Base-by-base conservation (phyloP, 192 early-diverging fungal genomes). In the Spizellomyces punctatus region DNA sequence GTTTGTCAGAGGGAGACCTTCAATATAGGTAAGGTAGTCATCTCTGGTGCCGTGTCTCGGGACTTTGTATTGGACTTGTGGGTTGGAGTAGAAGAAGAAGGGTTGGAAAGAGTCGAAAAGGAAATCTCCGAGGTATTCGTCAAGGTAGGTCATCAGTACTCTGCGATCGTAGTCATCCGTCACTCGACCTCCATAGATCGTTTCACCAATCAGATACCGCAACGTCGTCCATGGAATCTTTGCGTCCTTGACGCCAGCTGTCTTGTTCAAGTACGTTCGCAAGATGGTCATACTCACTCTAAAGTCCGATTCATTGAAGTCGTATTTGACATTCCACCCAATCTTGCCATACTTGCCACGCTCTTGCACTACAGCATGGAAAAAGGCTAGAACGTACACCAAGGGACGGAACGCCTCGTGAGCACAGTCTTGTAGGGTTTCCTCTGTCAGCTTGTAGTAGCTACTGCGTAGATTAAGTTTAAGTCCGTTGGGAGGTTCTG, bases 211-310 rank as follows among this genome's bases (percentile, higher is more conserved):
- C 10, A 88, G 71, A 57, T 88, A 88, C 45, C 87, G 73, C 27
- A 88, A 64, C 10, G 87, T 88, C 16, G 87, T 88, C 87, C 87
- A 88, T 48, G 87, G 87, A 62, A 88, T 85, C 63, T 87, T 88
- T 8, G 59, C 66, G 41, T 84, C 85, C 36, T 81, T 74, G 7
- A 75, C 63, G n/a, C 48, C 44, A 16, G 82, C 81, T 12, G 87
- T 83, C 59, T 88, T 88, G 76, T 88, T 83, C 45, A 88, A 69
- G 63, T 88, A 88, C 6, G 85, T 88, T 50, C 75, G 57, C 10
- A 88, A 71, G 64, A 88, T 88, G 6, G 85, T 84, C 48, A 79
- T 66, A 41, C 67, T 69, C 8, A 88, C 87, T 52, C 87, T 64
- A 70, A 88, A 88, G 60, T 88, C 87, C 12, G 82, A 84, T 66